phyloP scores from a whole-genome alignment of 1,139 yeast species.

The Geotrichum australiense region DNA sequence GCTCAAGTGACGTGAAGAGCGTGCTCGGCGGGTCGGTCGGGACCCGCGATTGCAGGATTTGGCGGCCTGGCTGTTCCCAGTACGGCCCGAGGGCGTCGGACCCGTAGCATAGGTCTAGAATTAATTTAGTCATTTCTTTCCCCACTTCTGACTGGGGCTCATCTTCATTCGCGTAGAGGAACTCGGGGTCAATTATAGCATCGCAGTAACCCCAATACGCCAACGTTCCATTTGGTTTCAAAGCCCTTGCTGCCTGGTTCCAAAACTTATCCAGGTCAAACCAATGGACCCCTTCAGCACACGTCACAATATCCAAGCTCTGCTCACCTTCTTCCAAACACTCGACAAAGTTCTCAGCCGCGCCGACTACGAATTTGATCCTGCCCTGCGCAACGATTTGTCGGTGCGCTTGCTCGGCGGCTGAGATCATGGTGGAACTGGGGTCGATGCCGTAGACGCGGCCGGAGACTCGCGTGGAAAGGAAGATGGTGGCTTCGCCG shows the following conservation, averaged over 20 bases:
- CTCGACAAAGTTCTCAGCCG: constrained; percentile 2
- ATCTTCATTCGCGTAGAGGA: no score
- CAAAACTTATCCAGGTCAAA: constrained; percentile 51
- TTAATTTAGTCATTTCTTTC: constrained; percentile 40
- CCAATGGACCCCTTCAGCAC: constrained; percentile 82
- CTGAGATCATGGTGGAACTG: constrained; percentile 54
- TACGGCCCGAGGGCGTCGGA: constrained; percentile 54
- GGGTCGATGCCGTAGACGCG: constrained; percentile 63
- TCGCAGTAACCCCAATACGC: constrained; percentile 80
- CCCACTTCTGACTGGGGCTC: no score
- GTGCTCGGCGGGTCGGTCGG: constrained; percentile 41
- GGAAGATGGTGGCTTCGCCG: constrained; percentile 66
- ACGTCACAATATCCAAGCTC: constrained; percentile 55
- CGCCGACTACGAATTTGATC: constrained; percentile 10
- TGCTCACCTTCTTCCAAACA: constrained; percentile 18
- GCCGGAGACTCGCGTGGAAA: constrained; percentile 40
- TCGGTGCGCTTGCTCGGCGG: constrained; percentile 35
- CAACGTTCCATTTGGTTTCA: constrained; percentile 56
- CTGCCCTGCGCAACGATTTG: no score
- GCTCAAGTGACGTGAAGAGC: constrained; percentile 38
- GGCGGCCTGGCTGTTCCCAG: constrained; percentile 73
- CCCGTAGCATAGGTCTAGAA: constrained; percentile 39
- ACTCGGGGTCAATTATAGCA: constrained; percentile 43
- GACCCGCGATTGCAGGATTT: constrained; percentile 36
- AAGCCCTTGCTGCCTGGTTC: constrained; percentile 41